A percentile compares a stretch with the other conserved stretches of the same genome.
Conservation (phyloP, 345 rosid species). For the Citrus sinensis region DVS_A1.0 CM039167.1:4560501-4561000, state of each 20-base stretch:
- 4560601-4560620: too few relatives aligned
- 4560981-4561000: background rate
- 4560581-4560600: too few relatives aligned
- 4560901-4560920: background rate
- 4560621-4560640: too few relatives aligned
- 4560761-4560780: background rate
- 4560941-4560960: slow-evolving; percentile 5
- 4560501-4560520: background rate
- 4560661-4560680: too few relatives aligned
- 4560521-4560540: background rate
- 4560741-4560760: slow-evolving; percentile 8
- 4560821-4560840: background rate
- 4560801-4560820: background rate
- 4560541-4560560: background rate
- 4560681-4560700: background rate
- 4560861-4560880: slow-evolving; percentile 19
- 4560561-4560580: background rate
- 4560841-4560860: slow-evolving; percentile 5
- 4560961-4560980: background rate
- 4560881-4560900: slow-evolving; percentile 24
- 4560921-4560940: background rate
- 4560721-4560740: background rate
- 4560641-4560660: too few relatives aligned
- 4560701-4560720: background rate
- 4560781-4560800: slow-evolving; percentile 1